A percentile compares a stretch with the other conserved stretches of the same genome.
phyloP scores from a whole-genome alignment of 192 early-diverging fungal species.

The Coemansia sp. region DNA sequence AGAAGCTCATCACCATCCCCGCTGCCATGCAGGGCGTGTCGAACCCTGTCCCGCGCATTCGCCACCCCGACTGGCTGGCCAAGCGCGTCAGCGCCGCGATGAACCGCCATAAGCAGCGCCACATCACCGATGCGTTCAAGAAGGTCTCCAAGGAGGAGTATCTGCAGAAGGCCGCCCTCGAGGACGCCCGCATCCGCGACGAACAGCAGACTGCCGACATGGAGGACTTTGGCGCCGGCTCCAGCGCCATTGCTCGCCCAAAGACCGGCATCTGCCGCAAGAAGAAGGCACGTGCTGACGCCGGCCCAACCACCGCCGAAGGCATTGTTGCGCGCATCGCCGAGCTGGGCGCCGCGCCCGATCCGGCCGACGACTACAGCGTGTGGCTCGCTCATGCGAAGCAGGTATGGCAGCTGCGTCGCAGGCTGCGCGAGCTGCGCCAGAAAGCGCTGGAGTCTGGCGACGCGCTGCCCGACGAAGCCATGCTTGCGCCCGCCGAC shows the following conservation, averaged over 20 bases:
- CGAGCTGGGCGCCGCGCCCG: constrained; percentile 58
- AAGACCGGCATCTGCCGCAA: constrained; percentile 20
- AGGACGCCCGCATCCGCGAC: neutral
- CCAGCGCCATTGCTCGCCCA: constrained; percentile 9
- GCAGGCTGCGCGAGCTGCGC: constrained; percentile 53
- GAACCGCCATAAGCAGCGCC: constrained; percentile 80
- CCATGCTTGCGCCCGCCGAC: neutral
- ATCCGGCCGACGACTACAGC: constrained; percentile 66
- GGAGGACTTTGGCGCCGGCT: constrained; percentile 58
- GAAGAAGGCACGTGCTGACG: neutral
- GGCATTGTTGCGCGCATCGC: constrained; percentile 31
- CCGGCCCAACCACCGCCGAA: constrained; percentile 43
- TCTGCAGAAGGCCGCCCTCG: constrained; percentile 12
- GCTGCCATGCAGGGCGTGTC: constrained; percentile 93
- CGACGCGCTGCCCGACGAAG: constrained; percentile 9
- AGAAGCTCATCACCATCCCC: constrained; percentile 97
- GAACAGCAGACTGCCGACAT: constrained; percentile 43
- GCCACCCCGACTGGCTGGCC: constrained; percentile 93
- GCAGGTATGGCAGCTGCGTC: constrained; percentile 68
- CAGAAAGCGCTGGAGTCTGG: constrained; percentile 36
- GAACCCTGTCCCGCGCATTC: constrained; percentile 91
- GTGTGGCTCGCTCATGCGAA: constrained; percentile 78
- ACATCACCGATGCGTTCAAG: constrained; percentile 82
- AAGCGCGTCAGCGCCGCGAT: constrained; percentile 73
- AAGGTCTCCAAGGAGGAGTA: constrained; percentile 42